phyloP scores from a whole-genome alignment of 805 yeast genomes.

The Ogataea methylovora region DNA sequence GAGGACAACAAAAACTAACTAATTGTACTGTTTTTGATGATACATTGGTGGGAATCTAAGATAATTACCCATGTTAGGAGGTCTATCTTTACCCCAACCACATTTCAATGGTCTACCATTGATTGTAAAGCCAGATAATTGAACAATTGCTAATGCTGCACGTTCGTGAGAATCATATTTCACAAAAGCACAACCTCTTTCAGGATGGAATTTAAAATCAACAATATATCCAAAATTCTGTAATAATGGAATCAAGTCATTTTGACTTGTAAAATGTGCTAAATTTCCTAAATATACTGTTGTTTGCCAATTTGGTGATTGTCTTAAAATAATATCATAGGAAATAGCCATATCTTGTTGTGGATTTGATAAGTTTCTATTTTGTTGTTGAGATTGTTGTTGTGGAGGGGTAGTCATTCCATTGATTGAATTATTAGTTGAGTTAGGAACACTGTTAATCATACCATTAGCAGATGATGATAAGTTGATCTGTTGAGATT shows the following conservation, averaged over 20 bases:
- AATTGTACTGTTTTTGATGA: neutral
- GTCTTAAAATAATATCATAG: constrained; percentile 66
- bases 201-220: constrained; percentile 73
- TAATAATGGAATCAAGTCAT: constrained; percentile 63
- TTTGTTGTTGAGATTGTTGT: neutral
- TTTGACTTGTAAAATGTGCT: constrained; percentile 67
- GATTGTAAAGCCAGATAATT: constrained; percentile 59
- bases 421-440: too few relatives aligned
- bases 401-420: too few relatives aligned
- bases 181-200: constrained; percentile 83
- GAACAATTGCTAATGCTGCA: constrained; percentile 83
- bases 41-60: constrained; percentile 3
- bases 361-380: neutral
- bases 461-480: too few relatives aligned
- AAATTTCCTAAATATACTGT: constrained; percentile 85
- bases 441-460: too few relatives aligned
- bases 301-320: constrained; percentile 76
- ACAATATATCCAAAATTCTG: constrained; percentile 79
- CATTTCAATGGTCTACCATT: constrained; percentile 75
- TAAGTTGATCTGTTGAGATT: too few relatives aligned
- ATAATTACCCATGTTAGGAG: neutral
- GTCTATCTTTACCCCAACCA: constrained; percentile 75
- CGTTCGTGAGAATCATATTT: constrained; percentile 81
- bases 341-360: constrained; percentile 11
- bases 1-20: too few relatives aligned